A percentile compares a stretch with the other conserved stretches of the same genome.
These are phyloP conservation scores for Phytophthora pinifolia DNA, from an alignment of 352 stramenopile species.

Conservation along the genomic window DNA sequence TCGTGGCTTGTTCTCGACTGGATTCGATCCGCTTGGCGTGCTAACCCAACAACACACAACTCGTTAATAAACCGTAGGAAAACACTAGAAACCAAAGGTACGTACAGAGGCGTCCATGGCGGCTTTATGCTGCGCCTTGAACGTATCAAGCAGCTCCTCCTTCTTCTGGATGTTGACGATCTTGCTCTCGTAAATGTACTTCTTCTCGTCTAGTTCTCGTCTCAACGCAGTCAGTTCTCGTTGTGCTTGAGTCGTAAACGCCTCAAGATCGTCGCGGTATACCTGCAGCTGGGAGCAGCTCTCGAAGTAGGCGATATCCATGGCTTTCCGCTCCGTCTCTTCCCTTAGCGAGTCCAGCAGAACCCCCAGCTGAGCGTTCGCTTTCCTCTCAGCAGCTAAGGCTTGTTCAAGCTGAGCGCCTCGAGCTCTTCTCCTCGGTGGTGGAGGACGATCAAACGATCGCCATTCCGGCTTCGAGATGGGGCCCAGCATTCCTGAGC, in stretches of 20 bases:
- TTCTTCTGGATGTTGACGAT: constrained; percentile 65
- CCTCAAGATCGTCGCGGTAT: constrained; percentile 45
- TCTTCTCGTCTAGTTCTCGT: constrained; percentile 54
- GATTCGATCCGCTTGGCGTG: constrained; percentile 27
- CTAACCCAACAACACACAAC: constrained; percentile 9
- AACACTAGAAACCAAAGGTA: not conserved
- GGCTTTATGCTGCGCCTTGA: constrained; percentile 64
- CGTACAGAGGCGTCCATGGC: constrained; percentile 40
- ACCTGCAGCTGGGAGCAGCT: constrained; percentile 60
- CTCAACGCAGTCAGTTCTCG: constrained; percentile 38
- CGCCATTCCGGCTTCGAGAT: constrained; percentile 61
- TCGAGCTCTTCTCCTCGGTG: constrained; percentile 51
- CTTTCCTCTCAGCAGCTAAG: constrained; percentile 47
- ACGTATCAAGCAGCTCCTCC: constrained; percentile 64
- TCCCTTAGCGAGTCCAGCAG: constrained; percentile 57
- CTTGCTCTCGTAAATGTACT: constrained; percentile 51
- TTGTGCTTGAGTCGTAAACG: constrained; percentile 46
- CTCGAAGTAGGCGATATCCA: constrained; percentile 80
- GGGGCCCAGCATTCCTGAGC: constrained; percentile 62
- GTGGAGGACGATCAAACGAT: constrained; percentile 29
- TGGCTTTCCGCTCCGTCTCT: constrained; percentile 73
- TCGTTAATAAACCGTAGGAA: not conserved
- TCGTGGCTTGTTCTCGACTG: not conserved
- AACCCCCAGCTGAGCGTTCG: constrained; percentile 44
- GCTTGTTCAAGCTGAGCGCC: constrained; percentile 73